A percentile compares a stretch with the other conserved stretches of the same genome.
Conservation (phyloP, 345 rosid species). For the Euphorbia lathyris region DNA sequence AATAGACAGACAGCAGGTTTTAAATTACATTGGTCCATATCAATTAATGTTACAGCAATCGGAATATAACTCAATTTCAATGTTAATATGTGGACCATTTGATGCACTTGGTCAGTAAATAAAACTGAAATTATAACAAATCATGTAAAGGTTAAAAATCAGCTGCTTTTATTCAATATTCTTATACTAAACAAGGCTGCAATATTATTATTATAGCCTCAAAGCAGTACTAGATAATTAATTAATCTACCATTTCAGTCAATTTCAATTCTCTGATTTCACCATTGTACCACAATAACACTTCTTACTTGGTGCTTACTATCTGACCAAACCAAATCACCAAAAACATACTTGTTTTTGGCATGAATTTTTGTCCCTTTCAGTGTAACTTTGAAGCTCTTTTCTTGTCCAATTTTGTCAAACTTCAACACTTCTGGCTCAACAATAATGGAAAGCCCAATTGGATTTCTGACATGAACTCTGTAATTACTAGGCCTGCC, state of each 20-base stretch:
- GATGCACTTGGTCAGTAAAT: background rate
- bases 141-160: background rate
- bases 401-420: conserved; percentile 23
- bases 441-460: conserved; percentile 19
- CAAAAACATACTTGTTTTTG: conserved; percentile 35
- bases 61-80: background rate
- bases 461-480: conserved; percentile 13
- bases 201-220: background rate
- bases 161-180: background rate
- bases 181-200: background rate
- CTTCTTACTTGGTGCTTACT: conserved; percentile 22
- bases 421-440: conserved; percentile 22
- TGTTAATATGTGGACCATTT: background rate
- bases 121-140: background rate
- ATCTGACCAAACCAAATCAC: conserved; percentile 27
- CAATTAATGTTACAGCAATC: background rate
- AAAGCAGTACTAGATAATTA: background rate
- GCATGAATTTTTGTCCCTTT: conserved; percentile 10
- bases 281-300: conserved; percentile 26
- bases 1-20: background rate
- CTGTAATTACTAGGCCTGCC: conserved; percentile 19
- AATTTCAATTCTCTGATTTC: background rate
- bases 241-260: background rate
- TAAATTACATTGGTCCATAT: background rate
- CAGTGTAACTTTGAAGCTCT: conserved; percentile 15